Conservation (phyloP, 2,329 filamentous ascomycete species). For the Phyllosticta ampelicida region DNA sequence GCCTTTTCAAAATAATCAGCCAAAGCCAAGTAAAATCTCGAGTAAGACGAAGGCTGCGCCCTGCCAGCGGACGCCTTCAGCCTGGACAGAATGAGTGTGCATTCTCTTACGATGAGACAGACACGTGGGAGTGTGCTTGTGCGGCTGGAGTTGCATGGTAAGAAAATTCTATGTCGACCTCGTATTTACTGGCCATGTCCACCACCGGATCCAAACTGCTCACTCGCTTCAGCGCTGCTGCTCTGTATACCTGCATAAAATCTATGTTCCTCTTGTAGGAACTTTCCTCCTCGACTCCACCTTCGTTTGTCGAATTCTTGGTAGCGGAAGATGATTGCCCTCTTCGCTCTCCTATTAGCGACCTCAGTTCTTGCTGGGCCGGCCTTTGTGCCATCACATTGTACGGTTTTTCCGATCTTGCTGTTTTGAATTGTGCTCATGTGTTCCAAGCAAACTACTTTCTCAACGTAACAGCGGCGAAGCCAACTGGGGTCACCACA, state of each 20-base stretch:
- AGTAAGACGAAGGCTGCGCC: background rate
- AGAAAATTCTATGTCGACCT: background rate
- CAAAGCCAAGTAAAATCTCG: background rate
- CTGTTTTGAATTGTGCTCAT: background rate
- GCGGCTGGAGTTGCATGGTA: background rate
- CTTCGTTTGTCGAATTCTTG: background rate
- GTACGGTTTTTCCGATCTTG: background rate
- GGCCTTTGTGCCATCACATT: background rate
- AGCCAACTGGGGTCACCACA: background rate
- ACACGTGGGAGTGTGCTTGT: background rate
- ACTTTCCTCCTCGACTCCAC: background rate
- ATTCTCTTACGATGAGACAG: background rate
- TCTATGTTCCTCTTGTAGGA: background rate
- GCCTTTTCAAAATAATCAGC: background rate
- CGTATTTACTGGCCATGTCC: background rate
- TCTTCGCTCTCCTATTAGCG: background rate
- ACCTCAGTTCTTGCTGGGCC: background rate
- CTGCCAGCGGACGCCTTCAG: background rate
- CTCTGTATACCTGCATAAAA: background rate
- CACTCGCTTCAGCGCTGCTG: background rate
- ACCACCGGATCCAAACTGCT: background rate
- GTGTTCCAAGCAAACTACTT: background rate
- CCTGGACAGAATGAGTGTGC: background rate
- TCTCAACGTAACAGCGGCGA: background rate
- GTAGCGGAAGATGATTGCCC: background rate